Base-by-base conservation (phyloP, 1,284 basidiomycete genomes). In the Neonothopanus nambi region DNA sequence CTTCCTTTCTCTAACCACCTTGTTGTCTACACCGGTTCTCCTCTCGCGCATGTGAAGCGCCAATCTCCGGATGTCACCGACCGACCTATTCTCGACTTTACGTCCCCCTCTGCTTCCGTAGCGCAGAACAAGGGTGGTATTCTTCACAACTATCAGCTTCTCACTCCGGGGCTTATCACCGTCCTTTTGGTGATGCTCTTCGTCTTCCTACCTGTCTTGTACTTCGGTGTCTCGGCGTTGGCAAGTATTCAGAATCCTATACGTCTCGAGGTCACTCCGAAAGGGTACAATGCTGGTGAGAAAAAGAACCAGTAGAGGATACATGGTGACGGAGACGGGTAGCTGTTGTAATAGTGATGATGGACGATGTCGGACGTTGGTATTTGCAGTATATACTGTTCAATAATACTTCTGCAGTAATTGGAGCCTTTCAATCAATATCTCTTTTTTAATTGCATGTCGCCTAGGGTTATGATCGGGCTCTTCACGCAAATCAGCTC, bases 151-250 rank as follows among this genome's bases (percentile, higher is more conserved):
- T 91, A 91, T 66, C 87, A 91, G 64, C 75, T 93, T 44, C 80
- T 94, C 50, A 91, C 91, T 0, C 89, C 91, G 1, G 89, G 82
- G 1, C 77, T 95, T 51, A 89, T 95, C 68, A 80, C 79, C 8
- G 72, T 78, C 2, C 76, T 94, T 20, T 75, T 92, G 40, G 71
- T 94, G 43, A 71, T 74, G 0, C 77, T 94, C 62, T 85, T 89
- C 64, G 65, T 93, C 28, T 75, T 94, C 21, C 63, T 93, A 12
- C 92, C 92, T 0, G 72, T 89, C 39, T 65, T 91, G 13, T 67
- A 84, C 62, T 58, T 89, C 38, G 88, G 88, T 33, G 77, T 93
- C 50, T 76, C 70, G 13, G 82, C 90, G 1, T 75, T 95, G 28
- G 79, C 85, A 12, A 84, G 86, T 58, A 91, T 94, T 57, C 89